Percentiles rank a stretch among this genome's conserved stretches.
These are phyloP conservation scores for Ajuga chamaepitys DNA, from an alignment of 257 asterid species.

Conservation along the genomic window DNA sequence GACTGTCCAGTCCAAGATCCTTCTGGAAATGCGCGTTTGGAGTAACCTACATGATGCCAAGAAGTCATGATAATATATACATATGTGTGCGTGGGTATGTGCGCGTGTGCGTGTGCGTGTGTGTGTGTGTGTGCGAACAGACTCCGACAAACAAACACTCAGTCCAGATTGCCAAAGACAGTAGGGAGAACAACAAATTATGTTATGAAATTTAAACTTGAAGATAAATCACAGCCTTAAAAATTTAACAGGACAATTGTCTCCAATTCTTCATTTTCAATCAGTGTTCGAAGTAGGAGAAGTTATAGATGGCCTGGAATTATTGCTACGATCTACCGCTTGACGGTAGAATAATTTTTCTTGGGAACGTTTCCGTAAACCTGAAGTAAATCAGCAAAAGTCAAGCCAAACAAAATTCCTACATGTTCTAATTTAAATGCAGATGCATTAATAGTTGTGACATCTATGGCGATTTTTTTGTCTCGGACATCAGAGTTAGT, in stretches of 20 bases:
- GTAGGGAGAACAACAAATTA: too few species aligned
- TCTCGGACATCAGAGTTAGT: too few species aligned
- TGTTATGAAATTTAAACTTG: neutral
- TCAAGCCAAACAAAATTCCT: neutral
- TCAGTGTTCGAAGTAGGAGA: neutral
- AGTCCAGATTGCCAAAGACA: too few species aligned
- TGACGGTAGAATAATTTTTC: neutral
- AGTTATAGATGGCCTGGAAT: neutral
- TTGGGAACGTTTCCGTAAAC: neutral
- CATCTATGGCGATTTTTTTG: too few species aligned
- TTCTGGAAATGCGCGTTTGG: slow-evolving; percentile 46
- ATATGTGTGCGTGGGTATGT: too few species aligned
- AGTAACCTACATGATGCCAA: slow-evolving; percentile 48
- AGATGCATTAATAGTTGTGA: too few species aligned
- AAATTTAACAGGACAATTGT: neutral
- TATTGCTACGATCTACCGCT: neutral
- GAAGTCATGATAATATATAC: too few species aligned
- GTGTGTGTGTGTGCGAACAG: too few species aligned
- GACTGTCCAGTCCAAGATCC: slow-evolving; percentile 54
- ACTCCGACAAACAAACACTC: too few species aligned
- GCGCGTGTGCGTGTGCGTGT: too few species aligned
- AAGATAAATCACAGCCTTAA: neutral
- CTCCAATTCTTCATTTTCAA: neutral
- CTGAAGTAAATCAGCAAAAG: neutral
- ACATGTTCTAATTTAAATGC: neutral